Conservation (phyloP, 495 filamentous ascomycete species). For the Hypoxylon subgilvum region DNA sequence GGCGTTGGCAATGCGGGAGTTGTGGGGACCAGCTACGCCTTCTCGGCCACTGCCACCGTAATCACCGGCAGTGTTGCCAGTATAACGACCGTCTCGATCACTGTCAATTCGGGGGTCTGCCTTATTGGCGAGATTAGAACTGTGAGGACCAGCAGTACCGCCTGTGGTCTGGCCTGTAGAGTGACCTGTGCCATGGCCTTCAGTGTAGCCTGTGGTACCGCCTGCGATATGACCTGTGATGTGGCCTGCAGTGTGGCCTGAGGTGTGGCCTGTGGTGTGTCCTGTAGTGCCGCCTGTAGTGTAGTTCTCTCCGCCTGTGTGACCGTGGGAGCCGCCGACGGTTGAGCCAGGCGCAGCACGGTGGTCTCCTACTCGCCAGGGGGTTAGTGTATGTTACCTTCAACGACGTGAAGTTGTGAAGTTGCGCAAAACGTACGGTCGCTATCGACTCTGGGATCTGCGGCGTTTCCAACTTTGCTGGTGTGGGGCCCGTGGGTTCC, state of each 20-base stretch:
- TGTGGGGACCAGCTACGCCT: conserved; percentile 36
- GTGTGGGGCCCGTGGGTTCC: conserved; percentile 53
- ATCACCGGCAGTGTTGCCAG: conserved; percentile 37
- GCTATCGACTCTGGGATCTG: conserved; percentile 57
- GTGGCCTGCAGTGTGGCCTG: too few relatives aligned
- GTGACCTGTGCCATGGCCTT: conserved; percentile 13
- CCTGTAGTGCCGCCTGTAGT: conserved; percentile 36
- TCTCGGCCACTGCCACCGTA: conserved; percentile 32
- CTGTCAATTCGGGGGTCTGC: conserved; percentile 57
- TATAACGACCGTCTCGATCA: conserved; percentile 48
- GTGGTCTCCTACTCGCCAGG: conserved; percentile 35
- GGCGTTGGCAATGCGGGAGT: conserved; percentile 49
- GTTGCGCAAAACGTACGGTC: conserved; percentile 40
- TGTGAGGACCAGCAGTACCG: conserved; percentile 59
- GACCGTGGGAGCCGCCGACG: conserved; percentile 35
- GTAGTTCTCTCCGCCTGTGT: conserved; percentile 38
- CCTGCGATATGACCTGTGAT: too few relatives aligned
- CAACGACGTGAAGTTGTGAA: neutral
- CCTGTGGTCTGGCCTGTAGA: conserved; percentile 40
- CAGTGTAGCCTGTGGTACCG: conserved; percentile 28
- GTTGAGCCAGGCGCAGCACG: conserved; percentile 38
- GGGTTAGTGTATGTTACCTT: neutral
- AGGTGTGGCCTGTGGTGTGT: conserved; percentile 23
- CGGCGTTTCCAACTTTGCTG: conserved; percentile 52
- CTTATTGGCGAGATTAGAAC: conserved; percentile 62